These are phyloP conservation scores for Acacia acuminata DNA, from an alignment of 306 rosid genomes.

Conservation along the genomic window DNA sequence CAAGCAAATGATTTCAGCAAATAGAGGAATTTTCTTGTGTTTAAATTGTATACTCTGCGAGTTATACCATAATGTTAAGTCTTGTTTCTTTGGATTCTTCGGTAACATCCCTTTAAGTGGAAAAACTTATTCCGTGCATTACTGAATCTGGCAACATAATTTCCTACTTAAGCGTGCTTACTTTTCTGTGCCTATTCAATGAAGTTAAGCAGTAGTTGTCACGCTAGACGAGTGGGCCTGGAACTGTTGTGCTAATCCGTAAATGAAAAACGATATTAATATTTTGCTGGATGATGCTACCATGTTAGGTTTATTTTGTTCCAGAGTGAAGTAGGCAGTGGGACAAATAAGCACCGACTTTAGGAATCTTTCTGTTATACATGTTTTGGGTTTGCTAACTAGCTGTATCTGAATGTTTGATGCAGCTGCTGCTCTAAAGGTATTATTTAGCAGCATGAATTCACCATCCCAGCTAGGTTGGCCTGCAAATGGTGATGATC, in stretches of 20 bases:
- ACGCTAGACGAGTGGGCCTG: not conserved
- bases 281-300: not conserved
- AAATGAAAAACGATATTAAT: not conserved
- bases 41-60: conserved; percentile 16
- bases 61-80: conserved; percentile 19
- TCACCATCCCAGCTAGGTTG: conserved; percentile 78
- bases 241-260: not conserved
- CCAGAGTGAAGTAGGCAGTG: conserved; percentile 20
- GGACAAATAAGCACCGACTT: not conserved
- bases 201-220: not conserved
- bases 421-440: conserved; percentile 62
- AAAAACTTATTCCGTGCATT: conserved; percentile 1
- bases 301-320: conserved; percentile 1
- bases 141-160: not conserved
- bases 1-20: conserved; percentile 24
- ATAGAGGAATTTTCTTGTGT: not conserved
- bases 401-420: conserved; percentile 28
- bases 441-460: conserved; percentile 53
- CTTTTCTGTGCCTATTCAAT: not conserved
- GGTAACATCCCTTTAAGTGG: not conserved
- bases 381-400: conserved; percentile 28
- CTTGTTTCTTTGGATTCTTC: conserved; percentile 18
- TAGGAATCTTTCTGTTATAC: conserved; percentile 10
- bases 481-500: conserved; percentile 71
- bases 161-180: not conserved